Conservation (phyloP, 2,329 filamentous ascomycete species). For the Epicoccum sorghinum region DNA sequence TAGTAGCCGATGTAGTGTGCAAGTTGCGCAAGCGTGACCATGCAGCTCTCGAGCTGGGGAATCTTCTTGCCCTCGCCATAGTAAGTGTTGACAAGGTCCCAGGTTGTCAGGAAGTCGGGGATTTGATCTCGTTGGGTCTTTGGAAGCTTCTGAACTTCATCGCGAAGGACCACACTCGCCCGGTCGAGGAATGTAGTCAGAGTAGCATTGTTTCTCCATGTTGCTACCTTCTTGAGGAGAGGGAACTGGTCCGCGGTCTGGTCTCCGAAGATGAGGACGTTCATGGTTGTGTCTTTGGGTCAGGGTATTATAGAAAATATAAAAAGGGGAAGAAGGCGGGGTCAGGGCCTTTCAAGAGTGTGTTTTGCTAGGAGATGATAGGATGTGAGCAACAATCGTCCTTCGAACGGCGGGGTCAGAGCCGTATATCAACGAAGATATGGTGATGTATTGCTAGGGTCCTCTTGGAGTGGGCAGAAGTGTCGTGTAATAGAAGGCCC, state of each 20-base stretch:
- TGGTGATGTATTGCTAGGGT: conserved; percentile 11
- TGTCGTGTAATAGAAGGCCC: conserved; percentile 27
- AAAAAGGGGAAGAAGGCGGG: conserved; percentile 12
- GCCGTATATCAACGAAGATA: conserved; percentile 21
- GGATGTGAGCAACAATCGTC: not conserved
- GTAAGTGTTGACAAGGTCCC: conserved; percentile 70
- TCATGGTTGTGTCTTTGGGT: conserved; percentile 43
- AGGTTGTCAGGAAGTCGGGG: conserved; percentile 67
- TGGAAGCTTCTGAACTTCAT: conserved; percentile 65
- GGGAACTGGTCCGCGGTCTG: conserved; percentile 71
- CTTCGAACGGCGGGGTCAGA: conserved; percentile 17
- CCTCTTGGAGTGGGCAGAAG: conserved; percentile 17
- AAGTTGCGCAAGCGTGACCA: conserved; percentile 69
- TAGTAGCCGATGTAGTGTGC: conserved; percentile 72
- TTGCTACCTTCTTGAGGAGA: conserved; percentile 60
- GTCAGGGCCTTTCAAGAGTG: conserved; percentile 9
- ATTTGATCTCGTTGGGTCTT: conserved; percentile 63
- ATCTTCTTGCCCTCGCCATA: conserved; percentile 63
- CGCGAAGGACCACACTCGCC: conserved; percentile 62
- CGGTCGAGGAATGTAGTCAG: conserved; percentile 68
- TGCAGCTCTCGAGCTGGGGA: conserved; percentile 67
- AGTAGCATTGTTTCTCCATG: conserved; percentile 61
- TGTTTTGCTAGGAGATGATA: conserved; percentile 10
- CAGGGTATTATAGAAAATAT: conserved; percentile 36
- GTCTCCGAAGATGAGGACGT: conserved; percentile 70